Evolutionary conservation across 129 eudicot species (phyloP).

Genomic region (Pittosporum tobira): DNA sequence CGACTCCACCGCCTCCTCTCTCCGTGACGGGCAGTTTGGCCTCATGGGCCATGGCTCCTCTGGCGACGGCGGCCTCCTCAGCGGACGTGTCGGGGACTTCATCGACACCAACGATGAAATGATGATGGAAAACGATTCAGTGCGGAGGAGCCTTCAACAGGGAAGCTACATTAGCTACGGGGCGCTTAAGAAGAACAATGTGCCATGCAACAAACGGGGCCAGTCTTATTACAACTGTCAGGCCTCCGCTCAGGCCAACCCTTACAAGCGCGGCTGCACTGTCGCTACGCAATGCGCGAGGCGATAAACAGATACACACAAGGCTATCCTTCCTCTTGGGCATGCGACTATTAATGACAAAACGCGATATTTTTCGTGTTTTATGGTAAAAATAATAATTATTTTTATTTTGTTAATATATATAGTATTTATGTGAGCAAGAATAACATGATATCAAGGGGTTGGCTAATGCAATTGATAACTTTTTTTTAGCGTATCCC

Average conservation of each 20-base stretch:
- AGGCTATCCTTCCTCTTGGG: too few relatives aligned
- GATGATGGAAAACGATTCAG: slow-evolving; percentile 29
- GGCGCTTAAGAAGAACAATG: slow-evolving; percentile 24
- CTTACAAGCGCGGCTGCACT: slow-evolving; percentile 37
- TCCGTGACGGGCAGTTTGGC: slow-evolving; percentile 12
- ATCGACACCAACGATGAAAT: slow-evolving; percentile 31
- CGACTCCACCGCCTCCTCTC: too few relatives aligned
- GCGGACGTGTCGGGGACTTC: slow-evolving; percentile 25
- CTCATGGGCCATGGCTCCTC: not conserved
- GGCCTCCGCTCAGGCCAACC: slow-evolving; percentile 17
- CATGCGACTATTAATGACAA: too few relatives aligned
- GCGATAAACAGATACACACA: too few relatives aligned
- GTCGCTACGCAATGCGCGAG: slow-evolving; percentile 31
- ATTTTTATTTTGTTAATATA: too few relatives aligned
- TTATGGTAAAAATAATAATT: too few relatives aligned
- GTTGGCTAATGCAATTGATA: too few relatives aligned
- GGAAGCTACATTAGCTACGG: slow-evolving; percentile 26
- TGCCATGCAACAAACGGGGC: slow-evolving; percentile 43
- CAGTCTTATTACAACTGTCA: slow-evolving; percentile 36
- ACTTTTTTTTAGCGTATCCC: too few relatives aligned
- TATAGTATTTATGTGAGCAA: too few relatives aligned
- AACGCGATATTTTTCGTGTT: too few relatives aligned
- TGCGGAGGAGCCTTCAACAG: slow-evolving; percentile 17
- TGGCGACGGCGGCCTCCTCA: not conserved
- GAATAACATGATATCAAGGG: too few relatives aligned